Evolutionary conservation across 768 basidiomycete genomes (phyloP).

Genomic region (Termitomyces sp.): DNA sequence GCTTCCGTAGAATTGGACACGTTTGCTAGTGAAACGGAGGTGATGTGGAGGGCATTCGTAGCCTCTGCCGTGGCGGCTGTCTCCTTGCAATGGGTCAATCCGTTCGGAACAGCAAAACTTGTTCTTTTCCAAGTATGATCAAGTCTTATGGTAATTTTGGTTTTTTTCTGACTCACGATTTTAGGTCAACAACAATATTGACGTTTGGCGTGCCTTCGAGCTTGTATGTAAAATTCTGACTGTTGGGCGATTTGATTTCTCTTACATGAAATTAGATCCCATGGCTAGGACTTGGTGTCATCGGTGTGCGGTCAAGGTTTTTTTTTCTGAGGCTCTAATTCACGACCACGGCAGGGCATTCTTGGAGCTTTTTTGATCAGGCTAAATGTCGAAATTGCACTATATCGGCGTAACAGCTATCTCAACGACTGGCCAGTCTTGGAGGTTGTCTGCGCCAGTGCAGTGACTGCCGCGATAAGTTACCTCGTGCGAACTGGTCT

Average conservation of each 20-base stretch:
- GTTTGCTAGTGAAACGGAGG: constrained; percentile 67
- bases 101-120: constrained; percentile 80
- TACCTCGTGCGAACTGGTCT: constrained; percentile 43
- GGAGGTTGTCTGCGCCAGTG: constrained; percentile 57
- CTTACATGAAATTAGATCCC: constrained; percentile 46
- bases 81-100: constrained; percentile 78
- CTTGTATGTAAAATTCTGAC: constrained; percentile 34
- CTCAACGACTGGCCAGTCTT: constrained; percentile 57
- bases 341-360: constrained; percentile 42
- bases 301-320: constrained; percentile 40
- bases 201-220: constrained; percentile 70
- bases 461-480: constrained; percentile 65
- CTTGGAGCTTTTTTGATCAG: constrained; percentile 62
- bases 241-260: background rate
- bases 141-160: background rate
- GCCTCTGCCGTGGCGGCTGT: constrained; percentile 84
- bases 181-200: constrained; percentile 52
- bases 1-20: constrained; percentile 49
- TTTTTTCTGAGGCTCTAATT: background rate
- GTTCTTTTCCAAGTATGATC: constrained; percentile 65
- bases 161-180: background rate
- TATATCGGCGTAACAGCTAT: constrained; percentile 52
- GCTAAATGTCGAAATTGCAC: constrained; percentile 57
- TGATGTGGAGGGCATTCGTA: constrained; percentile 85
- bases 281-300: constrained; percentile 58